Percentiles rank a stretch among this genome's conserved stretches.
These are phyloP conservation scores for Selaginella moellendorffii DNA, from an alignment of 75 land plant genomes.

Conservation along the genomic window DNA sequence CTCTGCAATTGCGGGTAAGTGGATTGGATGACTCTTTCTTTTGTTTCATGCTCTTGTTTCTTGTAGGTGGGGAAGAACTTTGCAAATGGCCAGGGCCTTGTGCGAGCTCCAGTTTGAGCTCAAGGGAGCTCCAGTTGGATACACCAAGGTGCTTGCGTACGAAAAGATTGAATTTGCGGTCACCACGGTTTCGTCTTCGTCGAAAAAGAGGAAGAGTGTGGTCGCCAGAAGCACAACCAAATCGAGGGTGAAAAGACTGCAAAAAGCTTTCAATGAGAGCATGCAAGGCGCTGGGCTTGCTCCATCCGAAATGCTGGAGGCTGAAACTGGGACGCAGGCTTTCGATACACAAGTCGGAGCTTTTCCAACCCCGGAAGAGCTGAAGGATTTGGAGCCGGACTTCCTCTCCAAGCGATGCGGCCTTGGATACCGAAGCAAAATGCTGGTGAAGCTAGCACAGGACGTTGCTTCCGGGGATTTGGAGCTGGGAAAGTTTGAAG, in stretches of 20 bases:
- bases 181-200: conserved; percentile 7
- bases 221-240: not conserved
- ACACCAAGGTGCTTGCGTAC: not conserved
- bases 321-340: not conserved
- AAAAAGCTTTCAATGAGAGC: not conserved
- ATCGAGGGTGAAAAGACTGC: not conserved
- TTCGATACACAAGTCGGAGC: no score
- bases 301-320: no score
- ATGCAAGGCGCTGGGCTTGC: no score
- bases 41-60: not conserved
- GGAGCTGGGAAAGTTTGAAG: conserved; percentile 27
- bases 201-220: not conserved
- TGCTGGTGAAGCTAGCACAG: conserved; percentile 31
- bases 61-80: conserved; percentile 42
- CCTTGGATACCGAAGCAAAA: conserved; percentile 44
- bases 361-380: conserved; percentile 43
- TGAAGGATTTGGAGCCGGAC: conserved; percentile 26
- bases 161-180: not conserved
- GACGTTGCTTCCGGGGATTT: conserved; percentile 25
- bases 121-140: conserved; percentile 12
- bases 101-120: conserved; percentile 45
- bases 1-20: conserved; percentile 49
- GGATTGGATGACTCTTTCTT: conserved; percentile 14
- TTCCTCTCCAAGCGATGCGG: conserved; percentile 34
- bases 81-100: conserved; percentile 40